Conservation (phyloP, 1,139 yeast genomes). For the Meyerozyma elateridarum region DNA sequence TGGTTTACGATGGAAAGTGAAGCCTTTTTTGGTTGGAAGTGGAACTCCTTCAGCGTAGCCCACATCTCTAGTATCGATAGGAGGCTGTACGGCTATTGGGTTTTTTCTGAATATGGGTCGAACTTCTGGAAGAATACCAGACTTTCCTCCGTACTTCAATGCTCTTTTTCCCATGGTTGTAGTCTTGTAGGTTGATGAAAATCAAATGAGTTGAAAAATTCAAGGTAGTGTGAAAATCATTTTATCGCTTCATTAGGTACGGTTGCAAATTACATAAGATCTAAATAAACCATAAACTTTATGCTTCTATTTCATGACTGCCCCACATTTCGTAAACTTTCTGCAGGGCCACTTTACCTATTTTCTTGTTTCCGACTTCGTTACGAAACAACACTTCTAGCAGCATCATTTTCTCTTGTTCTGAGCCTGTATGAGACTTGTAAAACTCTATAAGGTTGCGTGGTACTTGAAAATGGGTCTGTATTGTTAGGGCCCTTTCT, state of each 20-base stretch:
- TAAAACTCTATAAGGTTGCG: slow-evolving; percentile 38
- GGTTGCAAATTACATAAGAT: too few species aligned
- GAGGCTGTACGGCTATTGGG: slow-evolving; percentile 53
- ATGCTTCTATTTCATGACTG: neutral
- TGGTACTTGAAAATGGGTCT: slow-evolving; percentile 64
- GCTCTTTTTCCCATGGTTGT: slow-evolving; percentile 46
- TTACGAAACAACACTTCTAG: slow-evolving; percentile 41
- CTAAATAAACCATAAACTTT: neutral
- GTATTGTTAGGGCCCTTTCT: slow-evolving; percentile 81
- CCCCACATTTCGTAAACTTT: slow-evolving; percentile 66
- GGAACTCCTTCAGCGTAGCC: slow-evolving; percentile 77
- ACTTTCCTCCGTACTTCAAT: slow-evolving; percentile 57
- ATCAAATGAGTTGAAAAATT: slow-evolving; percentile 2
- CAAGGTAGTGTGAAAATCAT: too few species aligned
- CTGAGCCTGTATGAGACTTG: neutral
- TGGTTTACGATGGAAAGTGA: slow-evolving; percentile 33
- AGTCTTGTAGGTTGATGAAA: neutral
- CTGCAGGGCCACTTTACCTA: slow-evolving; percentile 56
- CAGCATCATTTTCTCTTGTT: slow-evolving; percentile 34
- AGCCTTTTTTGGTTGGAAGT: slow-evolving; percentile 63
- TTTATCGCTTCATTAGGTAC: too few species aligned
- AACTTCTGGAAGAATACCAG: slow-evolving; percentile 77
- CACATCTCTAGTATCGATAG: slow-evolving; percentile 39
- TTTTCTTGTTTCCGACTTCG: slow-evolving; percentile 58
- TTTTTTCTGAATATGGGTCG: slow-evolving; percentile 62